Conservation (phyloP, 148 eudicot genomes). For the Salicornia ramosissima region DNA sequence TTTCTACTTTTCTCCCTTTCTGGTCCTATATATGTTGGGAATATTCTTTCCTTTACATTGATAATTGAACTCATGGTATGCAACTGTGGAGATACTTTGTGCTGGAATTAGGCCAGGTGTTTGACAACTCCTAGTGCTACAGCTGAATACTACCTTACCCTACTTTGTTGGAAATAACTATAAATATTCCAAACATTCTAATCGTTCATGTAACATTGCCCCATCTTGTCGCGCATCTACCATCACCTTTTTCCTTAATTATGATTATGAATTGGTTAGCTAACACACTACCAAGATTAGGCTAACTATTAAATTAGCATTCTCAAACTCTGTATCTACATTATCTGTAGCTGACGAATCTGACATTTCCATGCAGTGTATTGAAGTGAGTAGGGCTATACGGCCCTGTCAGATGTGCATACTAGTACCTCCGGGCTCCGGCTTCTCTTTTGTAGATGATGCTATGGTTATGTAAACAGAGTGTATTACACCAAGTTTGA, state of each 20-base stretch:
- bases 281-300: neutral
- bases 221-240: neutral
- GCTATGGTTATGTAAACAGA: neutral
- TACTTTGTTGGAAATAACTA: neutral
- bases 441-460: neutral
- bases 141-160: neutral
- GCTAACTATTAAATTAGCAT: neutral
- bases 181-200: neutral
- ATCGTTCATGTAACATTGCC: neutral
- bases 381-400: conserved; percentile 20
- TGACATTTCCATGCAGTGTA: conserved; percentile 19
- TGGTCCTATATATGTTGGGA: neutral
- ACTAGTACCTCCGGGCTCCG: neutral
- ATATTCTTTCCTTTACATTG: neutral
- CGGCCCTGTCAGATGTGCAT: neutral
- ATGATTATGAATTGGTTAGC: too few relatives aligned
- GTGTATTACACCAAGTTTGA: neutral
- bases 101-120: neutral
- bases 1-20: neutral
- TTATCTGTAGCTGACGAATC: neutral
- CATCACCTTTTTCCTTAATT: neutral
- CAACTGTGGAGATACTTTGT: neutral
- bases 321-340: neutral
- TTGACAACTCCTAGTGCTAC: neutral
- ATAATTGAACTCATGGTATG: neutral